phyloP scores from a whole-genome alignment of 805 yeast genomes.

The Torulaspora franciscae region DNA sequence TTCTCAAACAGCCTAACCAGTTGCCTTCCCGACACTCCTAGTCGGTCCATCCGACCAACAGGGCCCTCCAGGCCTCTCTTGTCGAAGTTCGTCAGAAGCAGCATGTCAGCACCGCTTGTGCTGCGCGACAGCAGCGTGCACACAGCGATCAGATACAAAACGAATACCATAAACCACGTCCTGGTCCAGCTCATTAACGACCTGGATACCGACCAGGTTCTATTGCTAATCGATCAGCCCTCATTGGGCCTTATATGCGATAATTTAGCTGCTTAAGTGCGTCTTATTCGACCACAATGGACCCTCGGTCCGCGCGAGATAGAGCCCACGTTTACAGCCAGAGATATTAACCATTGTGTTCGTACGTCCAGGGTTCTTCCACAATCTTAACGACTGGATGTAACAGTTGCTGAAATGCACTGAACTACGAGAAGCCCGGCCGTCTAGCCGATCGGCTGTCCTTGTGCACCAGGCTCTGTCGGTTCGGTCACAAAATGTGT shows the following conservation, averaged over 20 bases:
- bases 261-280: neutral
- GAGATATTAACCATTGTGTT: neutral
- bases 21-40: conserved; percentile 19
- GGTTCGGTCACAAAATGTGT: no score
- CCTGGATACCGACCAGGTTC: neutral
- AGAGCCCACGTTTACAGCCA: neutral
- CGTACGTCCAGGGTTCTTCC: no score
- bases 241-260: neutral
- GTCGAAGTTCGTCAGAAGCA: conserved; percentile 7
- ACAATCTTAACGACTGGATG: no score
- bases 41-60: neutral
- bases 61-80: conserved; percentile 2
- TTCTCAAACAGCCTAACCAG: conserved; percentile 14
- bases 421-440: no score
- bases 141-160: conserved; percentile 7
- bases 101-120: conserved; percentile 1
- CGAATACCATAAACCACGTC: conserved; percentile 11
- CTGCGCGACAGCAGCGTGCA: conserved; percentile 10
- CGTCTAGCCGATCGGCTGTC: no score
- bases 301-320: neutral
- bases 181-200: neutral
- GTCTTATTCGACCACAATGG: neutral
- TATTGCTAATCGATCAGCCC: neutral
- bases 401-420: no score
- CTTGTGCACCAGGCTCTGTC: no score